Evolutionary conservation across 768 basidiomycete genomes (phyloP).

Genomic region (Suillus sp.): DNA sequence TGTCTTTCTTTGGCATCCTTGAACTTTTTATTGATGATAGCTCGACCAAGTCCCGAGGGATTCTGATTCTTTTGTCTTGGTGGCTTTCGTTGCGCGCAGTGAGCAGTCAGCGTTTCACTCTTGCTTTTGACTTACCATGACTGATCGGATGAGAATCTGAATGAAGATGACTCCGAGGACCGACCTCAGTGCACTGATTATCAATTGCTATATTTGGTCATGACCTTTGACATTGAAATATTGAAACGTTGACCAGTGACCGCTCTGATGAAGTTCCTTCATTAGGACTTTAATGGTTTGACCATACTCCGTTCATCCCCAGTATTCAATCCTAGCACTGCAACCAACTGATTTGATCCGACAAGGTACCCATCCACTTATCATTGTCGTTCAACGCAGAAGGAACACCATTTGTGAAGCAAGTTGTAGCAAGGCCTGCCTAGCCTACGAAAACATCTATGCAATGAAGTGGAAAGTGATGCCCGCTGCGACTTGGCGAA

Average conservation of each 20-base stretch:
- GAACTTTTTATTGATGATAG: conserved; percentile 90
- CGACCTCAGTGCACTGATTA: not conserved
- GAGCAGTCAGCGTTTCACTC: not conserved
- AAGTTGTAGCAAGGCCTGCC: not conserved
- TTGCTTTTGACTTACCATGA: not conserved
- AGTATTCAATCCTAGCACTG: not conserved
- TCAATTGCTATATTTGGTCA: conserved; percentile 1
- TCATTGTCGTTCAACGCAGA: not conserved
- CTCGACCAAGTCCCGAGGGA: conserved; percentile 85
- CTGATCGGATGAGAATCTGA: not conserved
- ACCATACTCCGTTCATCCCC: not conserved
- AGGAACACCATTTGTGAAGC: not conserved
- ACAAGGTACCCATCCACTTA: not conserved
- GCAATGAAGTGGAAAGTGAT: not conserved
- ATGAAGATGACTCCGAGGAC: not conserved
- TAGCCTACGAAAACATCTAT: not conserved
- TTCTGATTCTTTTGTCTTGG: conserved; percentile 63
- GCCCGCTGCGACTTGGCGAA: not conserved
- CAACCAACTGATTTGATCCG: not conserved
- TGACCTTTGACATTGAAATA: not conserved
- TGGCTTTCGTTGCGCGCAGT: conserved; percentile 40
- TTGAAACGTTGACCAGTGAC: too few relatives aligned
- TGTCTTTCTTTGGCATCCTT: conserved; percentile 37
- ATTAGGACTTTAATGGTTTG: too few relatives aligned
- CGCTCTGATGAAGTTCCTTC: too few relatives aligned